Conservation (phyloP, 2,329 filamentous ascomycete species). For the Ramularia endophylla region DNA sequence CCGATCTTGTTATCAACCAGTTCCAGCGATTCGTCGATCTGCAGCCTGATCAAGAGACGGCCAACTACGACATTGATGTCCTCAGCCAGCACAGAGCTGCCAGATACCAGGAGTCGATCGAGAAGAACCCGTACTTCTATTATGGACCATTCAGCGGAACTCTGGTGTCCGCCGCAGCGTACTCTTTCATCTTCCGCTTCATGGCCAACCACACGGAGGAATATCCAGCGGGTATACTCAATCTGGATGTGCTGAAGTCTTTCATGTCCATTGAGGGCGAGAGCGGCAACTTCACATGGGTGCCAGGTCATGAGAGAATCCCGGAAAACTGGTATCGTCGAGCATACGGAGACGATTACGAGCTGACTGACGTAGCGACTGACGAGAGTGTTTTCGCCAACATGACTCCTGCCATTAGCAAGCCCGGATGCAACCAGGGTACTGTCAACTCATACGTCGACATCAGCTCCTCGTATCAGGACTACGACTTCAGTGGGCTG, state of each 20-base stretch:
- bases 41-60: conserved; percentile 1
- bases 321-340: conserved; percentile 26
- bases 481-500: no score
- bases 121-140: conserved; percentile 7
- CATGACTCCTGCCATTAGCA: no score
- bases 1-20: conserved; percentile 7
- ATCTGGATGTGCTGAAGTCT: conserved; percentile 16
- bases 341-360: no score
- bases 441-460: neutral
- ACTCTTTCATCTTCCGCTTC: conserved; percentile 28
- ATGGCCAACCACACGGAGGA: conserved; percentile 24
- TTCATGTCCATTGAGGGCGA: conserved; percentile 23
- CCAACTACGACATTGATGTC: conserved; percentile 4
- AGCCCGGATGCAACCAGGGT: no score
- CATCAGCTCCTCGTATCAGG: neutral
- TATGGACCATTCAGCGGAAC: conserved; percentile 16
- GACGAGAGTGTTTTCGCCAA: no score
- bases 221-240: conserved; percentile 18
- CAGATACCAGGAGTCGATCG: no score
- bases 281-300: conserved; percentile 24
- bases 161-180: conserved; percentile 19
- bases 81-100: neutral
- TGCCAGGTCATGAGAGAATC: conserved; percentile 30
- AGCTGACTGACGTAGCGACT: no score
- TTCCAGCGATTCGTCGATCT: conserved; percentile 9